These are phyloP conservation scores for Chloris gayana DNA, from an alignment of 176 grass and related monocot species.

Conservation along the genomic window DNA sequence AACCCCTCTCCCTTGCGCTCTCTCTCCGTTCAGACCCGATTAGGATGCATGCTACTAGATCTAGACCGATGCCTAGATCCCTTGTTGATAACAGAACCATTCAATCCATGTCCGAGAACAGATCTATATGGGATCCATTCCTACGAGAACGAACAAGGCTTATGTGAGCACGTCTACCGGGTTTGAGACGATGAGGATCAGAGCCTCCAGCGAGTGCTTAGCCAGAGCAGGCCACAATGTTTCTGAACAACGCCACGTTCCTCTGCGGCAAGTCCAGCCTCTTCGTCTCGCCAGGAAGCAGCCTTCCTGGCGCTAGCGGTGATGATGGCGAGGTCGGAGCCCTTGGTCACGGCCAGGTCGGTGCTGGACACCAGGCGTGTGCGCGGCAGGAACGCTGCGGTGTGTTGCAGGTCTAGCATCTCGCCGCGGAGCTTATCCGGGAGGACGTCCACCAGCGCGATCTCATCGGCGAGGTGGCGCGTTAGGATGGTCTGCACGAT, in stretches of 20 bases:
- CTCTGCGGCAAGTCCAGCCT: conserved; percentile 60
- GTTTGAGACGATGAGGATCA: conserved; percentile 28
- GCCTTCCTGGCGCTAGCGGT: conserved; percentile 65
- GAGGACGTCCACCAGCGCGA: conserved; percentile 80
- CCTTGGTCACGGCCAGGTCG: conserved; percentile 46
- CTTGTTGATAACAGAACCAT: too few relatives aligned
- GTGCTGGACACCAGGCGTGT: conserved; percentile 58
- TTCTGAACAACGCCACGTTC: conserved; percentile 64
- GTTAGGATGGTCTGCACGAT: conserved; percentile 98
- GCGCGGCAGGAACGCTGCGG: conserved; percentile 89
- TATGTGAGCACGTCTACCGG: not conserved
- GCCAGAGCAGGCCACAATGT: conserved; percentile 59
- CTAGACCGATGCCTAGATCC: too few relatives aligned
- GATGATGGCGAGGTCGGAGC: conserved; percentile 68
- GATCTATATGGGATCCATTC: too few relatives aligned
- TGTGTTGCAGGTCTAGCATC: conserved; percentile 98
- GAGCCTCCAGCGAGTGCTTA: conserved; percentile 50
- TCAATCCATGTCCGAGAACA: too few relatives aligned
- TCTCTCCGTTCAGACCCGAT: too few relatives aligned
- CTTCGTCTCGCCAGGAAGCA: conserved; percentile 58
- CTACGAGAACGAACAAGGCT: too few relatives aligned
- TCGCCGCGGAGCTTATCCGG: conserved; percentile 84
- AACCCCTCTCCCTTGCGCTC: too few relatives aligned
- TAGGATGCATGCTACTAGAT: too few relatives aligned
- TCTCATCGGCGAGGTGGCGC: conserved; percentile 78